Conservation (phyloP, 805 yeast species). For the Myxozyma udenii region DNA sequence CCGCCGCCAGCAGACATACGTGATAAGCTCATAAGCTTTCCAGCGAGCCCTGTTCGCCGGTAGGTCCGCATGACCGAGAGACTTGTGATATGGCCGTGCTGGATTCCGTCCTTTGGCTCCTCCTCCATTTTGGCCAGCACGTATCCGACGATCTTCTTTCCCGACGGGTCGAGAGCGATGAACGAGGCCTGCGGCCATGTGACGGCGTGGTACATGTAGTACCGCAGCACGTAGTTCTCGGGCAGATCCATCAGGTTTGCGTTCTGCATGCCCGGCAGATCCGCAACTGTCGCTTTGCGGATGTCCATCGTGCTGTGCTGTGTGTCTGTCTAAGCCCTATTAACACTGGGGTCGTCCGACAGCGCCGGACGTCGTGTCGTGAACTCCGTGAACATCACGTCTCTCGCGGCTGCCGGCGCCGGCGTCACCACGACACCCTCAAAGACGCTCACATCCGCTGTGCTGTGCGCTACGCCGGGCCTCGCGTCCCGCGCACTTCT, state of each 20-base stretch:
- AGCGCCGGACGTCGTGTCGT: too few relatives aligned
- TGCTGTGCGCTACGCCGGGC: neutral
- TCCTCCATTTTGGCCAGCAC: constrained; percentile 90
- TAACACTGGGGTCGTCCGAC: too few relatives aligned
- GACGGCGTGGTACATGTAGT: constrained; percentile 86
- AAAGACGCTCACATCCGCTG: neutral
- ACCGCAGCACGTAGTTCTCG: constrained; percentile 88
- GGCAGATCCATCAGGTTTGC: constrained; percentile 51
- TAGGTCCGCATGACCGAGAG: constrained; percentile 93
- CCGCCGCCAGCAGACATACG: constrained; percentile 35
- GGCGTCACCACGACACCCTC: neutral
- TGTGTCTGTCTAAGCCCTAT: too few relatives aligned
- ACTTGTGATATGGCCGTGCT: constrained; percentile 92
- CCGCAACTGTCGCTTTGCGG: constrained; percentile 80
- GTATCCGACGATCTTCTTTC: constrained; percentile 86
- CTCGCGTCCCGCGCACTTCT: neutral
- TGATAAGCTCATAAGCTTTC: constrained; percentile 80
- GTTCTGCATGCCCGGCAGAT: constrained; percentile 88
- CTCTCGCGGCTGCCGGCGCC: neutral
- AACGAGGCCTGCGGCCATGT: constrained; percentile 98
- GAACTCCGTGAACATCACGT: too few relatives aligned
- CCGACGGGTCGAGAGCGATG: constrained; percentile 72
- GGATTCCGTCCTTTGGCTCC: constrained; percentile 60
- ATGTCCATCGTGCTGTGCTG: constrained; percentile 54
- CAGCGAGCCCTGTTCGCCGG: constrained; percentile 93